A percentile compares a stretch with the other conserved stretches of the same genome.
Evolutionary conservation across 108 stramenopile genomes (phyloP).

Genomic region (Nannochloropsis salina): DNA sequence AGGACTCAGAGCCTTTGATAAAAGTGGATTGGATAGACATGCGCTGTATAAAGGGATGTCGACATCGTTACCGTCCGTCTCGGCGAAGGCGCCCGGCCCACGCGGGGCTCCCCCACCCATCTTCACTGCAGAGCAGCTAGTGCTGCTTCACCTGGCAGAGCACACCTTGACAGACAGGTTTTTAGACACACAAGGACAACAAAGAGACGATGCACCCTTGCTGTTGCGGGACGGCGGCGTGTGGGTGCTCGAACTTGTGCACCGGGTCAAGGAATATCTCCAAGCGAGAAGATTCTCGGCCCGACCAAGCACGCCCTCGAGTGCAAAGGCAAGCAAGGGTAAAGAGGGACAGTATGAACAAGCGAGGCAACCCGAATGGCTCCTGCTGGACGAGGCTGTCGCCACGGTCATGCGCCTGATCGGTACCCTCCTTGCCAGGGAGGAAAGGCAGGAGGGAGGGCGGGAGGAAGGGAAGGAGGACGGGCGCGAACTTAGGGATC

Average conservation of each 20-base stretch:
- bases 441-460: background rate
- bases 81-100: background rate
- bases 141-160: slow-evolving; percentile 32
- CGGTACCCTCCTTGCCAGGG: background rate
- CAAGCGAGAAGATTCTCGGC: no score
- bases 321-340: no score
- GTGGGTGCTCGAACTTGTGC: no score
- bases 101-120: background rate
- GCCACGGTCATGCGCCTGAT: slow-evolving; percentile 1
- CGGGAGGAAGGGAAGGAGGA: background rate
- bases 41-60: background rate
- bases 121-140: slow-evolving; percentile 47
- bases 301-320: no score
- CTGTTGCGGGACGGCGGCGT: no score
- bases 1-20: background rate
- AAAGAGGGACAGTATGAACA: no score
- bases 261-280: no score
- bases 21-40: background rate
- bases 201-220: no score
- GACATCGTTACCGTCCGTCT: background rate
- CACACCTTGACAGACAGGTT: slow-evolving; percentile 27
- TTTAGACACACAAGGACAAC: background rate
- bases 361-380: no score
- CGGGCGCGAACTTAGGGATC: background rate
- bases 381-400: background rate